A percentile compares a stretch with the other conserved stretches of the same genome.
These are phyloP conservation scores for Luvunga scandens DNA, from an alignment of 345 rosid genomes.

Conservation along the genomic window DNA sequence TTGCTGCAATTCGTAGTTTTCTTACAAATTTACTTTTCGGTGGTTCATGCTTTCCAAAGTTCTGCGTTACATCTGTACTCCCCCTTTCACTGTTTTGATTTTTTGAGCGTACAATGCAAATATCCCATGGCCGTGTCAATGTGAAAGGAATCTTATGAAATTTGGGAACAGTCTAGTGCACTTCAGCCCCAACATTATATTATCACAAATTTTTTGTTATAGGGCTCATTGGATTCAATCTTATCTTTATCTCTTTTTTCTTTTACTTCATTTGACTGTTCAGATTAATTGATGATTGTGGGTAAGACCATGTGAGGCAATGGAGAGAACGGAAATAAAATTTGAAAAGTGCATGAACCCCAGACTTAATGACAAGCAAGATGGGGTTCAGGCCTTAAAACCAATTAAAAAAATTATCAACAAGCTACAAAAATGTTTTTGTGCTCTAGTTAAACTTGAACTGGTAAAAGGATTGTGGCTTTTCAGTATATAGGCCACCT, in stretches of 20 bases:
- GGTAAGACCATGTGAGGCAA: conserved; percentile 15
- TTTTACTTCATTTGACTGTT: neutral
- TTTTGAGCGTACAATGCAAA: neutral
- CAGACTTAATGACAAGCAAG: neutral
- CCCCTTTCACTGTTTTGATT: neutral
- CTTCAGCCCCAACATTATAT: neutral
- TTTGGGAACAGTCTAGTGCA: neutral
- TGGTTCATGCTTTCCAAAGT: neutral
- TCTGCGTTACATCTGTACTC: neutral
- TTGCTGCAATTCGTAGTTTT: neutral
- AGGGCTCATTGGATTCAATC: neutral
- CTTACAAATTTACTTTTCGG: neutral
- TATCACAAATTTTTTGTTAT: neutral
- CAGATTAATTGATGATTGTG: neutral
- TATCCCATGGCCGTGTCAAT: neutral
- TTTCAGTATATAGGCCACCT: conserved; percentile 43
- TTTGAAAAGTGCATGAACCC: neutral
- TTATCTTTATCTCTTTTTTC: conserved; percentile 7
- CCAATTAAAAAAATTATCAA: conserved; percentile 12
- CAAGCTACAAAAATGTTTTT: neutral
- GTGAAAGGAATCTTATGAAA: neutral
- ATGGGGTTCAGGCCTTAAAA: neutral
- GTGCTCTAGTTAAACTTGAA: neutral
- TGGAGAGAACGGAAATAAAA: neutral
- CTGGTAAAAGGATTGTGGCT: conserved; percentile 13